Conservation (phyloP, 2,329 filamentous ascomycete genomes). For the Fusarium secorum region DNA sequence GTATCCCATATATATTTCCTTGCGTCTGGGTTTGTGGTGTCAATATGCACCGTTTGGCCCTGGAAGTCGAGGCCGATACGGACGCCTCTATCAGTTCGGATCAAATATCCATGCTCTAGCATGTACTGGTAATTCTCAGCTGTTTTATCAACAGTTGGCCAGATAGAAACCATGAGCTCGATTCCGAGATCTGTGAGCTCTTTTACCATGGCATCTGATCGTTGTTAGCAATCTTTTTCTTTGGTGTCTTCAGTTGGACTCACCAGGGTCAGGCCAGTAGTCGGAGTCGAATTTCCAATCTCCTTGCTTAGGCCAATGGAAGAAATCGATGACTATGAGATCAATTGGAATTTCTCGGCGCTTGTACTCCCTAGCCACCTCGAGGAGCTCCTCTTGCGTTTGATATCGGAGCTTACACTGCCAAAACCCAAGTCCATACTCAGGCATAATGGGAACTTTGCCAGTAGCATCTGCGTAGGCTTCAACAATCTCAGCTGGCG, state of each 20-base stretch:
- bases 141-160: constrained; percentile 69
- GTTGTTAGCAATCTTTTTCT: background rate
- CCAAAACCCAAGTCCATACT: constrained; percentile 74
- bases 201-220: constrained; percentile 64
- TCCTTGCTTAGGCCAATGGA: constrained; percentile 72
- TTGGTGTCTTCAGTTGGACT: constrained; percentile 2
- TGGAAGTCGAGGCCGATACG: constrained; percentile 66
- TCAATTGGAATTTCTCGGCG: constrained; percentile 64
- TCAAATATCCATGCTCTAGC: constrained; percentile 66
- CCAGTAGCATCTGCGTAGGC: constrained; percentile 66
- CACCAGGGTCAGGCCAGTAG: constrained; percentile 70
- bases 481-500: constrained; percentile 63
- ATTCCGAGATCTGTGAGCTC: constrained; percentile 66
- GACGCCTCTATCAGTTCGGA: constrained; percentile 67
- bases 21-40: constrained; percentile 68
- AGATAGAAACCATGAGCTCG: constrained; percentile 74
- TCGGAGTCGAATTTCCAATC: constrained; percentile 72
- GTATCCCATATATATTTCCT: constrained; percentile 67
- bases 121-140: constrained; percentile 70
- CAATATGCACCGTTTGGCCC: constrained; percentile 67
- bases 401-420: constrained; percentile 73
- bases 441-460: constrained; percentile 71
- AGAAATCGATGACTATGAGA: constrained; percentile 73
- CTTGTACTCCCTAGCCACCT: constrained; percentile 67
- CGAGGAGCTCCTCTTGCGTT: constrained; percentile 69